Percentiles rank a stretch among this genome's conserved stretches.
phyloP scores from a whole-genome alignment of 1,139 yeast genomes.

The Saccharomycopsis hybrid region DNA sequence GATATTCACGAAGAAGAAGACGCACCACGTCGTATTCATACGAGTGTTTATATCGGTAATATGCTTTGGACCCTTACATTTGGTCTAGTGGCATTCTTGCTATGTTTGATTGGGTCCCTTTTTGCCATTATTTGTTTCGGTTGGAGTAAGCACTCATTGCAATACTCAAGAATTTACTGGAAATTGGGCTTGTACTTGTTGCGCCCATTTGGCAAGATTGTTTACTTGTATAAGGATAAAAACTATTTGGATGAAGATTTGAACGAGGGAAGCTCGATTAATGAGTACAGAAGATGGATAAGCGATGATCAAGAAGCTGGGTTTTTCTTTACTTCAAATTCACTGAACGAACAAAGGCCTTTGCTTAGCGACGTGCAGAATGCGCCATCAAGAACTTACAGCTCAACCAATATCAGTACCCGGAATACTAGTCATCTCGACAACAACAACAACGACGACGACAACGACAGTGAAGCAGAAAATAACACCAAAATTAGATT shows the following conservation, averaged over 20 bases:
- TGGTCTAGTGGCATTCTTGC: constrained; percentile 52
- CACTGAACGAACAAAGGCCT: constrained; percentile 15
- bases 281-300: constrained; percentile 88
- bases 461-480: constrained; percentile 1
- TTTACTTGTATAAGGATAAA: constrained; percentile 69
- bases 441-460: constrained; percentile 4
- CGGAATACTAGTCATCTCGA: constrained; percentile 5
- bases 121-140: constrained; percentile 32
- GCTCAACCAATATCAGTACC: constrained; percentile 1
- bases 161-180: constrained; percentile 57
- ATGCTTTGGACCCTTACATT: constrained; percentile 67
- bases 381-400: neutral
- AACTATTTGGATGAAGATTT: constrained; percentile 83
- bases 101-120: constrained; percentile 46
- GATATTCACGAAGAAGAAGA: constrained; percentile 69
- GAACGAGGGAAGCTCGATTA: constrained; percentile 77
- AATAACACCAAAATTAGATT: constrained; percentile 43
- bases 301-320: constrained; percentile 46
- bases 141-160: constrained; percentile 36
- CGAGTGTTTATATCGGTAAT: constrained; percentile 67
- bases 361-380: constrained; percentile 3
- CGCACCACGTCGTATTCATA: constrained; percentile 35
- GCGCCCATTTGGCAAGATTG: constrained; percentile 87
- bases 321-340: constrained; percentile 32
- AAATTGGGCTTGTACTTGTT: constrained; percentile 65